These are phyloP conservation scores for Crithidia expoeki DNA, from an alignment of 208 protist species.

Conservation along the genomic window DNA sequence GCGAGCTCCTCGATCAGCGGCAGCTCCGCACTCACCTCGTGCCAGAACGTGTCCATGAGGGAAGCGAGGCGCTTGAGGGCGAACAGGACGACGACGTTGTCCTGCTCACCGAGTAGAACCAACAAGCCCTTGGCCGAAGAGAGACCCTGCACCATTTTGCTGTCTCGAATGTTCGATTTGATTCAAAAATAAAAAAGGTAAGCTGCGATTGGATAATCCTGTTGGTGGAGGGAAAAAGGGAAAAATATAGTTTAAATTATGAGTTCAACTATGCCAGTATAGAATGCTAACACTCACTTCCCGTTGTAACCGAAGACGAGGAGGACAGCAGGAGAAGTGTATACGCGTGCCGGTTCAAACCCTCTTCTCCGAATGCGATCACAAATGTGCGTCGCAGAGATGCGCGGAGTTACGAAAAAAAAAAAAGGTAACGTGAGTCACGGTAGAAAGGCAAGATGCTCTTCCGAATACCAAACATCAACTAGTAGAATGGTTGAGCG, in stretches of 20 bases:
- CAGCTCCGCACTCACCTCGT: slow-evolving; percentile 83
- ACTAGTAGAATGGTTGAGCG: no score
- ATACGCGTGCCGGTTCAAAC: not conserved
- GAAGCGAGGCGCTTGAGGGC: slow-evolving; percentile 74
- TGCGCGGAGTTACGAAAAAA: no score
- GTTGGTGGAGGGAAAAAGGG: not conserved
- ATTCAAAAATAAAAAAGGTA: slow-evolving; percentile 14
- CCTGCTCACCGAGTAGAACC: slow-evolving; percentile 72
- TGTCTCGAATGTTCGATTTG: not conserved
- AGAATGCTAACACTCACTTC: no score
- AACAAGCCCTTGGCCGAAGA: slow-evolving; percentile 88
- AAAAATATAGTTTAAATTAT: not conserved
- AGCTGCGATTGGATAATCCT: not conserved
- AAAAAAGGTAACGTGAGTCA: no score
- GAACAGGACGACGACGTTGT: slow-evolving; percentile 76
- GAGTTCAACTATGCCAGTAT: no score
- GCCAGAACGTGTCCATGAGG: slow-evolving; percentile 91
- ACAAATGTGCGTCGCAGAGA: no score
- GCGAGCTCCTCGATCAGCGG: slow-evolving; percentile 84
- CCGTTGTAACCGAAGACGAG: no score
- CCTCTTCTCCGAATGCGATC: no score
- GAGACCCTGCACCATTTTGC: slow-evolving; percentile 50
- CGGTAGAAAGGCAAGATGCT: no score
- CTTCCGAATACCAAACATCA: no score
- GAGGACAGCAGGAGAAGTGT: slow-evolving; percentile 1